Evolutionary conservation across 345 rosid species (phyloP), one percentile per base, ranked within the genome.

Genomic region (Abelmoschus esculentus): DNA sequence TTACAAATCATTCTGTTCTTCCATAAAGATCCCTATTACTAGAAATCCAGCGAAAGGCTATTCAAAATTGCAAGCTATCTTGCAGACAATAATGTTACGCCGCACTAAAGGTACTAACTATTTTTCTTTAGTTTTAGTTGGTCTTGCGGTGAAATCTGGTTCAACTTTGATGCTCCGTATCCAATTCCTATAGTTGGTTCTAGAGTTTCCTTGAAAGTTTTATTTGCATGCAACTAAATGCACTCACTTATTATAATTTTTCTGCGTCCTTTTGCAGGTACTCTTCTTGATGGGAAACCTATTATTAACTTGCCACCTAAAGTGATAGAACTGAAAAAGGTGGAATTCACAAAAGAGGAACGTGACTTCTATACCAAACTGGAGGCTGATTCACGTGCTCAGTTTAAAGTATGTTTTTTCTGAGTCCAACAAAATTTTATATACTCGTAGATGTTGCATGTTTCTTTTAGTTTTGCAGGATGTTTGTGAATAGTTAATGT

Each of bases 11-110:
- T 95, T 95, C 78, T 83, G 89, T 80, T 61, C 79, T 47, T 66
- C 67, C 12, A 86, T 95, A 78, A 95, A 95, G 82, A 42, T 70
- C 40, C 97, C 96, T 26, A 88, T 95, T 47, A 77, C 79, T 71
- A 90, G 66, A 65, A 86, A 71, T 75, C 88, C 96, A 6, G 11
- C 66, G 40, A 84, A 66, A 73, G 99, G 99, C 60, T 95, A 91
- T 79, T 77, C 74, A 59, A 91, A 84, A 82, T 84, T 95, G 71
- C 97, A 88, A 79, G 91, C 96, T 75, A 83, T 95, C 73, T 80
- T 95, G 67, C 90, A 89, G 80, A 89, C 97, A 65, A 77, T 91
- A 74, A 91, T 95, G 99, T 89, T 95, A 69, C 99, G 99, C 38
- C 96, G 96, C 54, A 95, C 99, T 52, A 95, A 95, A 85, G 99